A percentile compares a stretch with the other conserved stretches of the same genome.
Conservation (phyloP, 371 early-diverging fungal genomes). For the Mucor racemosus region DNA sequence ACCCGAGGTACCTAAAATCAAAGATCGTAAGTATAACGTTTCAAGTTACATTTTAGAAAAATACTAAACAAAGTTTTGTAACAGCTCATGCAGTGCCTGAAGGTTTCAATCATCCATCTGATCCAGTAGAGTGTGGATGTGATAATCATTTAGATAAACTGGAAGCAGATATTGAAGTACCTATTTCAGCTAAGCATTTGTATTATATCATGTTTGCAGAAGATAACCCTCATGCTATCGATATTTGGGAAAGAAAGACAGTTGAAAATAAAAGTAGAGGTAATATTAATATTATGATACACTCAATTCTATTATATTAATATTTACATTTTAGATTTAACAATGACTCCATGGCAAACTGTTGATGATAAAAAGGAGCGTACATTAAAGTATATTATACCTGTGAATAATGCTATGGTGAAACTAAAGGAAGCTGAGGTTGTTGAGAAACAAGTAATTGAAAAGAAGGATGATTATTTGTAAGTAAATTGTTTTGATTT, state of each 20-base stretch:
- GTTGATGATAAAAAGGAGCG: constrained; percentile 46
- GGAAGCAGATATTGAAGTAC: constrained; percentile 60
- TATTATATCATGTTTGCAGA: constrained; percentile 64
- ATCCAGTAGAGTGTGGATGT: constrained; percentile 64
- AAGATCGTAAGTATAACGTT: background rate
- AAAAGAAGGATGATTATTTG: constrained; percentile 58
- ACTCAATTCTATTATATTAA: background rate
- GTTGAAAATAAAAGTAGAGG: constrained; percentile 48
- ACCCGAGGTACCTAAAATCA: constrained; percentile 5
- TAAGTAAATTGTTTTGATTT: constrained; percentile 12
- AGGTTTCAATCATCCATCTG: constrained; percentile 51
- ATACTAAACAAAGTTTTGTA: background rate
- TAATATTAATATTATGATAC: constrained; percentile 7
- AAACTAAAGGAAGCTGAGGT: constrained; percentile 57
- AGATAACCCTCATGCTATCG: constrained; percentile 25
- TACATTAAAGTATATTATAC: constrained; percentile 53
- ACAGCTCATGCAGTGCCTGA: constrained; percentile 43
- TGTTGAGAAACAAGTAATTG: constrained; percentile 55
- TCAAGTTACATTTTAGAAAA: background rate
- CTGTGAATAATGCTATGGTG: constrained; percentile 59
- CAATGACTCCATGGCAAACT: constrained; percentile 47
- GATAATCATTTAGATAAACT: constrained; percentile 69
- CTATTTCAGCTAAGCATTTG: constrained; percentile 64
- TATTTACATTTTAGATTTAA: constrained; percentile 29
- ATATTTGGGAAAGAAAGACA: constrained; percentile 57